Conservation (phyloP, 192 early-diverging fungal genomes). For the Chytriomyces sp. region DNA sequence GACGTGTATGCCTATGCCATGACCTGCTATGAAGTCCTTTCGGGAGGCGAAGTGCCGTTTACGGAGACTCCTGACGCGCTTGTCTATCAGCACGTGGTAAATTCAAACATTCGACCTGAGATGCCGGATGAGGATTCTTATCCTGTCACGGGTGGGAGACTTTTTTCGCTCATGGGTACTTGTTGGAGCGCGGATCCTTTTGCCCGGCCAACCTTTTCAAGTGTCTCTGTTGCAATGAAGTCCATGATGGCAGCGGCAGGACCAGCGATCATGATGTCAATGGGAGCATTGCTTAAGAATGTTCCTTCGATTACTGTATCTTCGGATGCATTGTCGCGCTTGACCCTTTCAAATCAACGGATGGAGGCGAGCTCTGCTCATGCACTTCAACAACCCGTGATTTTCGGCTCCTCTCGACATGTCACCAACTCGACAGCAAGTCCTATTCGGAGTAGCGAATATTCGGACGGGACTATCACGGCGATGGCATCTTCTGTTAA, state of each 20-base stretch:
- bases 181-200: constrained; percentile 30
- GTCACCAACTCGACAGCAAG: background rate
- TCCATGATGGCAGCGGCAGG: background rate
- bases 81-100: constrained; percentile 28
- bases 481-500: background rate
- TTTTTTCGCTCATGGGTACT: constrained; percentile 3
- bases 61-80: constrained; percentile 28
- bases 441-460: no score
- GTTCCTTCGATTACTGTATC: background rate
- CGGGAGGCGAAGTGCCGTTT: constrained; percentile 26
- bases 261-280: background rate
- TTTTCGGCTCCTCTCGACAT: background rate
- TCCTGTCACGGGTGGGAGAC: background rate
- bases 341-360: background rate
- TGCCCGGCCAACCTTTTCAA: constrained; percentile 14
- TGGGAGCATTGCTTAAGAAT: no score
- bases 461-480: background rate
- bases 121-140: background rate
- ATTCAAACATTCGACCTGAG: constrained; percentile 11
- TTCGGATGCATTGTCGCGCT: background rate
- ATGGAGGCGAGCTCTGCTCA: background rate
- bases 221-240: background rate
- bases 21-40: constrained; percentile 34
- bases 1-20: constrained; percentile 37
- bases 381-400: background rate